These are phyloP conservation scores for Pisolithus albus DNA, from an alignment of 768 basidiomycete genomes.

Conservation along the genomic window DNA sequence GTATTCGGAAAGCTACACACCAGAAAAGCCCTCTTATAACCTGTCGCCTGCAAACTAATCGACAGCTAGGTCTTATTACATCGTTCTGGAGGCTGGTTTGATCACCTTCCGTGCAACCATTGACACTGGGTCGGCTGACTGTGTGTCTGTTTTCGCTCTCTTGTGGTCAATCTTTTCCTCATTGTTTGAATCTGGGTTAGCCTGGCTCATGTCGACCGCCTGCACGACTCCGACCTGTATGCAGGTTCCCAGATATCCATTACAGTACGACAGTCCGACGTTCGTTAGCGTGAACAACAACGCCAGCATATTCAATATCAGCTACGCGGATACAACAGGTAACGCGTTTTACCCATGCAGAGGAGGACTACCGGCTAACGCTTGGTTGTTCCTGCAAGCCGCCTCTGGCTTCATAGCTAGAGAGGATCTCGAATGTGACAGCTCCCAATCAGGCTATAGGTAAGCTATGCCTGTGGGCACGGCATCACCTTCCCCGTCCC, in stretches of 20 bases:
- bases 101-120: slow-evolving; percentile 63
- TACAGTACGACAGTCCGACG: slow-evolving; percentile 58
- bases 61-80: slow-evolving; percentile 55
- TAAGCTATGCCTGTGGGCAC: slow-evolving; percentile 26
- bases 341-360: neutral
- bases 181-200: slow-evolving; percentile 20
- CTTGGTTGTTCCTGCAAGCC: slow-evolving; percentile 31
- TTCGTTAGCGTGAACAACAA: slow-evolving; percentile 59
- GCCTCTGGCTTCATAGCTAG: slow-evolving; percentile 65
- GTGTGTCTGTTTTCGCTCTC: slow-evolving; percentile 10
- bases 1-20: no score
- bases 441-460: slow-evolving; percentile 61
- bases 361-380: neutral
- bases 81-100: slow-evolving; percentile 51
- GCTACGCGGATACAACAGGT: slow-evolving; percentile 69
- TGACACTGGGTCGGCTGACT: slow-evolving; percentile 58
- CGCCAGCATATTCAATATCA: slow-evolving; percentile 48
- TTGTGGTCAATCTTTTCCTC: neutral
- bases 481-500: neutral
- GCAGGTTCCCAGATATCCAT: slow-evolving; percentile 61
- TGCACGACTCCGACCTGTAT: slow-evolving; percentile 54
- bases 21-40: no score
- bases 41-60: slow-evolving; percentile 4
- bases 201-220: slow-evolving; percentile 63
- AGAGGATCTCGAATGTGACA: slow-evolving; percentile 60